Evolutionary conservation across 2,329 filamentous ascomycete genomes (phyloP).

Genomic region (Cadophora luteo-olivacea): DNA sequence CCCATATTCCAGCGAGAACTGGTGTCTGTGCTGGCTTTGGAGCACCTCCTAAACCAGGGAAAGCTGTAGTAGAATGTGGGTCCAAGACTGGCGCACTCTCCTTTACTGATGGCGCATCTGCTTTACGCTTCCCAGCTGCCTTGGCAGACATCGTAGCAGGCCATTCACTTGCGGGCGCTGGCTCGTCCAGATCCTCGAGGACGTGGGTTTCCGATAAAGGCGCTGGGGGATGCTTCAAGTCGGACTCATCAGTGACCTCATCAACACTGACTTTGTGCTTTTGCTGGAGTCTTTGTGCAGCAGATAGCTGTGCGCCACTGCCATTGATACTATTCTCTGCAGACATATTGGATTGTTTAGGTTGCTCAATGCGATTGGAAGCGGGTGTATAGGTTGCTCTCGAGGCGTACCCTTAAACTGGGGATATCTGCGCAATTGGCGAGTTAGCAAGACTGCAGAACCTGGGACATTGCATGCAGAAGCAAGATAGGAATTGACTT

Average conservation of each 20-base stretch:
- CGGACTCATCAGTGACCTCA: constrained; percentile 83
- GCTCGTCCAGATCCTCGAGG: constrained; percentile 46
- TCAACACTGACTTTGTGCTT: constrained; percentile 78
- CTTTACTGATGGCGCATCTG: constrained; percentile 50
- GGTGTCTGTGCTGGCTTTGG: constrained; percentile 61
- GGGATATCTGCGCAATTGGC: constrained; percentile 16
- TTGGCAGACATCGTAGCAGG: constrained; percentile 63
- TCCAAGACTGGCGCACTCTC: constrained; percentile 62
- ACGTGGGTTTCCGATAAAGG: constrained; percentile 49
- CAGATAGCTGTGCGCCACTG: constrained; percentile 33
- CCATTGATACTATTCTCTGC: constrained; percentile 39
- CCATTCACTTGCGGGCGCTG: constrained; percentile 55
- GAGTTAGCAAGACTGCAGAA: constrained; percentile 17
- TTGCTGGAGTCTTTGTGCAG: constrained; percentile 65
- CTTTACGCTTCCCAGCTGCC: constrained; percentile 73
- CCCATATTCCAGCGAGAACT: constrained; percentile 73
- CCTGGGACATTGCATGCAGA: not conserved
- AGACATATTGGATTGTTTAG: constrained; percentile 37
- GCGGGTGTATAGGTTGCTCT: constrained; percentile 3
- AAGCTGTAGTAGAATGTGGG: constrained; percentile 87
- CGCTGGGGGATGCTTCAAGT: constrained; percentile 63
- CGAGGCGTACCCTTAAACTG: constrained; percentile 14
- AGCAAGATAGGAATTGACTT: constrained; percentile 20
- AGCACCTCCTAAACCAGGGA: constrained; percentile 84
- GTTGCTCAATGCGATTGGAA: not conserved